Evolutionary conservation across 352 stramenopile species (phyloP).

Genomic region (Globisporangium alternatum): DNA sequence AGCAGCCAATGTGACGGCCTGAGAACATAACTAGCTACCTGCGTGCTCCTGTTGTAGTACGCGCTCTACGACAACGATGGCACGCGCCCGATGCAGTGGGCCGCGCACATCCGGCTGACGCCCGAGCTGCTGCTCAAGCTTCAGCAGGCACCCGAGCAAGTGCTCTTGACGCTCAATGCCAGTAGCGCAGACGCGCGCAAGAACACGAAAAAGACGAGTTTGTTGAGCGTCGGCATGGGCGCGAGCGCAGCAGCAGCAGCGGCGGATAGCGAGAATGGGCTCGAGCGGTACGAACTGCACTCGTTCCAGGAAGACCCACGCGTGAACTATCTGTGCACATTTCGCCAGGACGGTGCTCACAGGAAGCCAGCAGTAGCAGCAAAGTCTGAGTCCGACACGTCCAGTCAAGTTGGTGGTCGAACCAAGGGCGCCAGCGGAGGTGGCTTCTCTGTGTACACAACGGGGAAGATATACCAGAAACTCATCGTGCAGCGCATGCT

Average conservation of each 20-base stretch:
- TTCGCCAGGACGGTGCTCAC: slow-evolving; percentile 19
- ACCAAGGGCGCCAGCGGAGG: neutral
- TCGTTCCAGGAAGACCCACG: slow-evolving; percentile 67
- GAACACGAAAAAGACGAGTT: slow-evolving; percentile 40
- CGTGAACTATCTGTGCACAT: slow-evolving; percentile 68
- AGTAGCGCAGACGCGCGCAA: slow-evolving; percentile 8
- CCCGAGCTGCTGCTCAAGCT: slow-evolving; percentile 70
- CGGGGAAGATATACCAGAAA: slow-evolving; percentile 71
- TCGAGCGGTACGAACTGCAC: slow-evolving; percentile 69
- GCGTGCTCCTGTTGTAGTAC: slow-evolving; percentile 34
- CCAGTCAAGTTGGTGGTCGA: neutral
- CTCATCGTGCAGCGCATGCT: slow-evolving; percentile 78
- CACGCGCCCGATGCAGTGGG: slow-evolving; percentile 37
- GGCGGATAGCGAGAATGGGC: slow-evolving; percentile 14
- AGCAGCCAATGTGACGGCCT: neutral
- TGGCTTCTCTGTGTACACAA: slow-evolving; percentile 52
- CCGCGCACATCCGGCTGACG: slow-evolving; percentile 69
- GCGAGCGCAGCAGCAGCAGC: neutral
- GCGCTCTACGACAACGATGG: slow-evolving; percentile 57
- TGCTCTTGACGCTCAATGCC: slow-evolving; percentile 30
- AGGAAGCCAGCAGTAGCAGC: neutral
- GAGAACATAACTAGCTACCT: neutral
- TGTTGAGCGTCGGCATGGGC: slow-evolving; percentile 40
- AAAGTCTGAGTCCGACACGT: neutral
- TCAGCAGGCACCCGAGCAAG: slow-evolving; percentile 25